These are phyloP conservation scores for Acmispon strigosus DNA, from an alignment of 306 rosid species.

Conservation along the genomic window DNA sequence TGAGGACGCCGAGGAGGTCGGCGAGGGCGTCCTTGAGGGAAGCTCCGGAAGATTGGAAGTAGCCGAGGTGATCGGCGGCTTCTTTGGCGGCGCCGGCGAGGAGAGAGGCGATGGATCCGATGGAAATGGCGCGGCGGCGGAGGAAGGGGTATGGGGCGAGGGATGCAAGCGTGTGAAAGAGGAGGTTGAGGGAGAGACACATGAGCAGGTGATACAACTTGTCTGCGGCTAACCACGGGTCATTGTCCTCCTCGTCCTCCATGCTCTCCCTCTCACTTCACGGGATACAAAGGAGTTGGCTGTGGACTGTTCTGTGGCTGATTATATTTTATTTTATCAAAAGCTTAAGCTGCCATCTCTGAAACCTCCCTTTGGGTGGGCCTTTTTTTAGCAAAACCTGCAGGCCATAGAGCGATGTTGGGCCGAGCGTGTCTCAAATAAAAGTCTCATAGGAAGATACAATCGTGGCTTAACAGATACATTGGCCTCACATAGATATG, in stretches of 20 bases:
- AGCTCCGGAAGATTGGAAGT: slow-evolving; percentile 68
- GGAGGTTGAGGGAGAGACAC: slow-evolving; percentile 48
- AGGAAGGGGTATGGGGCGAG: slow-evolving; percentile 39
- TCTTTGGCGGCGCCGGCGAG: slow-evolving; percentile 77
- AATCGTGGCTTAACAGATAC: slow-evolving; percentile 19
- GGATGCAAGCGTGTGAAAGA: slow-evolving; percentile 43
- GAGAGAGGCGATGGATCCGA: slow-evolving; percentile 41
- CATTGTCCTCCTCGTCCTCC: slow-evolving; percentile 10
- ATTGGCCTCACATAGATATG: not conserved
- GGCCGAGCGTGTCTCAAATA: too few relatives aligned
- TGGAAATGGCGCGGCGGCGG: slow-evolving; percentile 48
- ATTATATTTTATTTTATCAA: too few relatives aligned
- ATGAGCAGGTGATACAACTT: slow-evolving; percentile 48
- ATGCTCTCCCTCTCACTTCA: too few relatives aligned
- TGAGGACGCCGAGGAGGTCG: slow-evolving; percentile 51
- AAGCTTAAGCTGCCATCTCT: too few relatives aligned
- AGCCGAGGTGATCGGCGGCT: slow-evolving; percentile 68
- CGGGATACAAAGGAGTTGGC: too few relatives aligned
- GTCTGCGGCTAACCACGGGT: slow-evolving; percentile 62
- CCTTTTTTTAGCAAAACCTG: too few relatives aligned
- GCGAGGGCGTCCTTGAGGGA: slow-evolving; percentile 62
- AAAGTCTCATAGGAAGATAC: not conserved
- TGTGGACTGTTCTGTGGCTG: too few relatives aligned
- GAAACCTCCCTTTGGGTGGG: too few relatives aligned
- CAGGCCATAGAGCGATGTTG: too few relatives aligned